Evolutionary conservation across 148 eudicot genomes (phyloP).

Genomic region (Dianthus caryophyllus): DNA sequence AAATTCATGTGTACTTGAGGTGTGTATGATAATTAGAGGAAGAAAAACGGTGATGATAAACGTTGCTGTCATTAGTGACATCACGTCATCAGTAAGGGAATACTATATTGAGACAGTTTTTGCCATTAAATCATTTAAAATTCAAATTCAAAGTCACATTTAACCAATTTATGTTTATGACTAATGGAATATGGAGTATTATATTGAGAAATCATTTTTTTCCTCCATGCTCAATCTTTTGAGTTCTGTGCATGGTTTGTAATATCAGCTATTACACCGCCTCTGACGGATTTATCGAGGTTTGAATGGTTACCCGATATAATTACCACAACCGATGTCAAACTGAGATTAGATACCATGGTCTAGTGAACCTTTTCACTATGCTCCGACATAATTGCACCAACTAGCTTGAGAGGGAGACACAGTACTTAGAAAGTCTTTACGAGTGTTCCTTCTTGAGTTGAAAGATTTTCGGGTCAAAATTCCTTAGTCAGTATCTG

Average conservation of each 20-base stretch:
- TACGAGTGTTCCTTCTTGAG: neutral
- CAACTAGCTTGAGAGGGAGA: neutral
- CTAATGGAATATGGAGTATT: too few species aligned
- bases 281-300: too few species aligned
- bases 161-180: neutral
- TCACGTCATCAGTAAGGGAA: neutral
- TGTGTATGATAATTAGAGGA: neutral
- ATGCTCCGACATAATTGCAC: neutral
- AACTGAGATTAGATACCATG: too few species aligned
- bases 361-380: neutral
- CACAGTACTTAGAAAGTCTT: neutral
- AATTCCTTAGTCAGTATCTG: slow-evolving; percentile 6
- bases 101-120: neutral
- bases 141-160: neutral
- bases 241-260: neutral
- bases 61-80: neutral
- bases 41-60: neutral
- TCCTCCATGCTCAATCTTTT: neutral
- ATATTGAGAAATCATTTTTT: too few species aligned
- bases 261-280: too few species aligned
- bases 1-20: neutral
- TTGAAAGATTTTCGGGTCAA: neutral
- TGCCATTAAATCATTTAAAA: neutral
- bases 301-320: too few species aligned
- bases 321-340: too few species aligned